Conservation (phyloP, 257 asterid genomes). For the Euphrasia confusa region DNA sequence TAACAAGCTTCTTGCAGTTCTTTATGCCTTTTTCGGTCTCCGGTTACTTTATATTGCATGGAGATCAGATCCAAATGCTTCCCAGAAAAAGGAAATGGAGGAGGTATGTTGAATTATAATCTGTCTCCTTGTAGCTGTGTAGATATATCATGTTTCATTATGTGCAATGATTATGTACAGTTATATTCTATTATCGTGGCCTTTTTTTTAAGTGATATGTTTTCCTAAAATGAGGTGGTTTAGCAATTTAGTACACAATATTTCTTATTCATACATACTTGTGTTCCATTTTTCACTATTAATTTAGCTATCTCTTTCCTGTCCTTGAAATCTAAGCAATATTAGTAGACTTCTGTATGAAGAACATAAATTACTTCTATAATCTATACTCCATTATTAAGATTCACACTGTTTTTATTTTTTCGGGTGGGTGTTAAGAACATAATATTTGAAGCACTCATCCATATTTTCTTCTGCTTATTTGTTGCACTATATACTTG, state of each 20-base stretch:
- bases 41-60: constrained; percentile 92
- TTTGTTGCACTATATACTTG: not conserved
- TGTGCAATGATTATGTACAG: constrained; percentile 1
- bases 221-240: too few species aligned
- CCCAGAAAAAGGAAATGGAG: constrained; percentile 91
- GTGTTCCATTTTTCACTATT: too few species aligned
- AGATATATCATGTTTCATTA: not conserved
- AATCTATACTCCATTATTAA: too few species aligned
- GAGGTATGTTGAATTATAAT: constrained; percentile 51
- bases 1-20: constrained; percentile 53
- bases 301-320: too few species aligned
- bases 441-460: too few species aligned
- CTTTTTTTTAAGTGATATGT: not conserved
- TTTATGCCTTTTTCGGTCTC: constrained; percentile 83
- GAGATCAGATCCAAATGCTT: constrained; percentile 82
- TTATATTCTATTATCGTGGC: not conserved
- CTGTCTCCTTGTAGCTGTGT: constrained; percentile 11
- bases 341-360: too few species aligned
- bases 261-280: too few species aligned
- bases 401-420: too few species aligned
- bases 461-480: constrained; percentile 4
- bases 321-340: too few species aligned
- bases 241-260: too few species aligned
- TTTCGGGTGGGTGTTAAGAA: too few species aligned
- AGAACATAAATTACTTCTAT: too few species aligned